Evolutionary conservation across 2,329 filamentous ascomycete genomes (phyloP).

Genomic region (Sordariomycetes sp.): DNA sequence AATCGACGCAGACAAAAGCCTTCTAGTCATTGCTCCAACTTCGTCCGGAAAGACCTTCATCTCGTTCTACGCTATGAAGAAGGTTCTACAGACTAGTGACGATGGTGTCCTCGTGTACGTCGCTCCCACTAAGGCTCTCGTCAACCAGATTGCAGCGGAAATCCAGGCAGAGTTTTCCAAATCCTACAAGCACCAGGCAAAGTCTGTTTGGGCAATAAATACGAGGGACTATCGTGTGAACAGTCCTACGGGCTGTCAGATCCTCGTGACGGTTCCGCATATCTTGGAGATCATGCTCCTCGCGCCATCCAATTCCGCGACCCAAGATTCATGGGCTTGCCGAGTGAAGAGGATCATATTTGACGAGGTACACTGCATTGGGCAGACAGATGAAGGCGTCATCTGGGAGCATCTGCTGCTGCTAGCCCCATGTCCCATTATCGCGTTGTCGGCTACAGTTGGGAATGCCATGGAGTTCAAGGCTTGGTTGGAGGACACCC

Average conservation of each 20-base stretch:
- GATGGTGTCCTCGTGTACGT: slow-evolving; percentile 68
- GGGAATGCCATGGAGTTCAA: slow-evolving; percentile 64
- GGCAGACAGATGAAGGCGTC: slow-evolving; percentile 63
- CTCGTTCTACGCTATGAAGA: slow-evolving; percentile 75
- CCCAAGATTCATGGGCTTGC: slow-evolving; percentile 45
- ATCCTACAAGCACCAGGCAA: slow-evolving; percentile 42
- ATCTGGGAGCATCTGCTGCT: slow-evolving; percentile 72
- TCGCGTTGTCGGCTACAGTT: slow-evolving; percentile 70
- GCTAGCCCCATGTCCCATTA: slow-evolving; percentile 64
- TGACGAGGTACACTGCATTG: slow-evolving; percentile 74
- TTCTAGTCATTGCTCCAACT: slow-evolving; percentile 69
- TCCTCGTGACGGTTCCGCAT: slow-evolving; percentile 68
- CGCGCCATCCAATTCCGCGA: slow-evolving; percentile 51
- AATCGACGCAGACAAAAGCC: slow-evolving; percentile 58
- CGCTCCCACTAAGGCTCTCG: slow-evolving; percentile 70
- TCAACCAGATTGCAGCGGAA: slow-evolving; percentile 76
- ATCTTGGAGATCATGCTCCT: slow-evolving; percentile 72
- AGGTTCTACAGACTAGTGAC: slow-evolving; percentile 56
- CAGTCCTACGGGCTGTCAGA: slow-evolving; percentile 60
- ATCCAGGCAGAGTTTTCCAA: slow-evolving; percentile 67
- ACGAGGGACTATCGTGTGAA: slow-evolving; percentile 68
- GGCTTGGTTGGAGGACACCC: slow-evolving; percentile 55
- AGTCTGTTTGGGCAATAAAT: slow-evolving; percentile 70
- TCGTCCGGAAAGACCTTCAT: slow-evolving; percentile 78
- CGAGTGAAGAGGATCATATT: slow-evolving; percentile 69